Percentiles rank a stretch among this genome's conserved stretches.
These are phyloP conservation scores for Daldinia caldariorum DNA, from an alignment of 495 filamentous ascomycete genomes.

Conservation along the genomic window DNA sequence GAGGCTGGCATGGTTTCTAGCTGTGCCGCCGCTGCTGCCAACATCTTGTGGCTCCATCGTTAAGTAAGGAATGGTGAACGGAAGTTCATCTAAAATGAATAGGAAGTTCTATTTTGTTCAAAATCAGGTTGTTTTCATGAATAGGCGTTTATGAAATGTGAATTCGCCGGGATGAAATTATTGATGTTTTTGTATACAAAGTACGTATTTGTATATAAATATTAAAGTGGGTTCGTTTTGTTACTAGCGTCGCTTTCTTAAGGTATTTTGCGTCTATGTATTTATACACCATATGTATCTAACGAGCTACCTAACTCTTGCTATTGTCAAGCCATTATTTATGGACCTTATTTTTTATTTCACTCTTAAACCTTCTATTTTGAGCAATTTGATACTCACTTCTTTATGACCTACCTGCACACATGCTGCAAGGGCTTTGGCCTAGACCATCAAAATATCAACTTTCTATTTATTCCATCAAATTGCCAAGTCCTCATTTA, in stretches of 20 bases:
- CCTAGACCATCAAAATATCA: too few species aligned
- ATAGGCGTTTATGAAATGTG: neutral
- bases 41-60: conserved; percentile 40
- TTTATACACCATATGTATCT: neutral
- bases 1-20: conserved; percentile 30
- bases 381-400: too few species aligned
- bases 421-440: too few species aligned
- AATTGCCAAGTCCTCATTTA: neutral
- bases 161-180: neutral
- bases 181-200: neutral
- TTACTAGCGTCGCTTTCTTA: conserved; percentile 28
- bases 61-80: neutral
- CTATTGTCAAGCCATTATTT: too few species aligned
- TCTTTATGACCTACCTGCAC: too few species aligned
- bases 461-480: neutral
- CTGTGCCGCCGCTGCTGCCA: conserved; percentile 16
- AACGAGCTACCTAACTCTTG: neutral
- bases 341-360: neutral
- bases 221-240: conserved; percentile 22
- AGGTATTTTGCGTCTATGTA: neutral
- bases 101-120: neutral
- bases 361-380: neutral
- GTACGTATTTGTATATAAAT: neutral
- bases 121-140: neutral
- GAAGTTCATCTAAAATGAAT: neutral